Percentiles rank a stretch among this genome's conserved stretches.
These are phyloP conservation scores for Letharia columbiana DNA, from an alignment of 495 filamentous ascomycete species.

Conservation along the genomic window DNA sequence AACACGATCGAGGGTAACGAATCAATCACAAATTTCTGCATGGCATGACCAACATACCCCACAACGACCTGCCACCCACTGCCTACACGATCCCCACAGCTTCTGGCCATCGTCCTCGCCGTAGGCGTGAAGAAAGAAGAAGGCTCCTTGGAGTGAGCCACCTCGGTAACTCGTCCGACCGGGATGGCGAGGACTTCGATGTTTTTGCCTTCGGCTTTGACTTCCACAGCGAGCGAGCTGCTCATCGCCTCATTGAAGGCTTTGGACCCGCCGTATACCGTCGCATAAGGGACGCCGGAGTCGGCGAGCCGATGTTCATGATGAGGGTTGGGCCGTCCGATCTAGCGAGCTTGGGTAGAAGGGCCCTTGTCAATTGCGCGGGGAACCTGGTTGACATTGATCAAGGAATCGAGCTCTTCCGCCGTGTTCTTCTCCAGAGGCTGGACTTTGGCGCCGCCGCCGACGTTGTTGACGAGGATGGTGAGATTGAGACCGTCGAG, in stretches of 20 bases:
- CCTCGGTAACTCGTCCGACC: constrained; percentile 13
- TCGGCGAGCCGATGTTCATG: constrained; percentile 36
- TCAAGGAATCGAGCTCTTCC: constrained; percentile 25
- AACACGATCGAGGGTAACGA: neutral
- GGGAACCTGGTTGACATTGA: constrained; percentile 36
- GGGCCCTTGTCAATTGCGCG: constrained; percentile 35
- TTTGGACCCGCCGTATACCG: constrained; percentile 42
- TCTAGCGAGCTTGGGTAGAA: constrained; percentile 31
- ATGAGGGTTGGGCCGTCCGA: constrained; percentile 31
- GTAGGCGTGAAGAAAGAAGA: constrained; percentile 7
- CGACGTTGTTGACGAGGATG: constrained; percentile 45
- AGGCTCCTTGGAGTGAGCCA: neutral
- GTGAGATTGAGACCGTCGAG: constrained; percentile 27
- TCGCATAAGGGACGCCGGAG: constrained; percentile 29
- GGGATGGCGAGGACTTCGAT: constrained; percentile 6
- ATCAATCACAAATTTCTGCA: constrained; percentile 7
- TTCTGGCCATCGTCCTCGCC: constrained; percentile 9
- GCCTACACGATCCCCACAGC: constrained; percentile 9
- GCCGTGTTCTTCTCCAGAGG: constrained; percentile 23
- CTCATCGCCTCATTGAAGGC: constrained; percentile 41
- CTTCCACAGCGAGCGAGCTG: constrained; percentile 17
- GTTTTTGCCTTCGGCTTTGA: constrained; percentile 10
- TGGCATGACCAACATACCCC: constrained; percentile 12
- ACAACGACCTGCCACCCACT: constrained; percentile 7
- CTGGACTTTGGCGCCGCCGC: constrained; percentile 26